Percentiles rank a stretch among this genome's conserved stretches.
Evolutionary conservation across 306 rosid genomes (phyloP).

Genomic region (Vigna radiata): DNA sequence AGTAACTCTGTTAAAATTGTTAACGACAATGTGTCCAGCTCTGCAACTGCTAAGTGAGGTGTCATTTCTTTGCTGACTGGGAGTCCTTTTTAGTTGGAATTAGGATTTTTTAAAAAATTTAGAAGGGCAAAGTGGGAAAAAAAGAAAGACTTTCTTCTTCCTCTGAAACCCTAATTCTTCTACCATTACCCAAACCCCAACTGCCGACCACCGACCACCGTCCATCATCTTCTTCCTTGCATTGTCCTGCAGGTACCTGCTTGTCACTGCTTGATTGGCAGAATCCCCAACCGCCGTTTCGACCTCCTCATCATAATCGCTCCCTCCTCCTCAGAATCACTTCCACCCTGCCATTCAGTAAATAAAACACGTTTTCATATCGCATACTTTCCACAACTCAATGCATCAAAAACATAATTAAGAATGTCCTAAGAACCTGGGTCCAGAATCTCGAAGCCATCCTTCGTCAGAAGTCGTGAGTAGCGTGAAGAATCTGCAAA

Average conservation of each 20-base stretch:
- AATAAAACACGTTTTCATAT: neutral
- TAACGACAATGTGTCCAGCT: too few species aligned
- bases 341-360: slow-evolving; percentile 60
- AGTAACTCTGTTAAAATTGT: too few species aligned
- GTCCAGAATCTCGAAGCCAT: slow-evolving; percentile 63
- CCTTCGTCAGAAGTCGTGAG: neutral
- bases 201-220: too few species aligned
- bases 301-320: slow-evolving; percentile 65
- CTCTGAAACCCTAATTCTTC: too few species aligned
- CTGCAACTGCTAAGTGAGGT: too few species aligned
- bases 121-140: too few species aligned
- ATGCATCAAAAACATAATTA: neutral
- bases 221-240: too few species aligned
- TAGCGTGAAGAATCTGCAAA: slow-evolving; percentile 27
- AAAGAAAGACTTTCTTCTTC: too few species aligned
- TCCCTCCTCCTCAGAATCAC: slow-evolving; percentile 82
- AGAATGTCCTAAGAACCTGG: slow-evolving; percentile 38
- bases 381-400: neutral
- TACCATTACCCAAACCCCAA: too few species aligned
- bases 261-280: slow-evolving; percentile 33
- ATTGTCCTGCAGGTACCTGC: slow-evolving; percentile 52
- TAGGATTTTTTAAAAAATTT: too few species aligned
- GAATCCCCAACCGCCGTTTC: slow-evolving; percentile 52
- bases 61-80: too few species aligned
- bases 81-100: too few species aligned